Evolutionary conservation across 75 land plant genomes (phyloP).

Genomic region (Ceratopteris richardii): DNA sequence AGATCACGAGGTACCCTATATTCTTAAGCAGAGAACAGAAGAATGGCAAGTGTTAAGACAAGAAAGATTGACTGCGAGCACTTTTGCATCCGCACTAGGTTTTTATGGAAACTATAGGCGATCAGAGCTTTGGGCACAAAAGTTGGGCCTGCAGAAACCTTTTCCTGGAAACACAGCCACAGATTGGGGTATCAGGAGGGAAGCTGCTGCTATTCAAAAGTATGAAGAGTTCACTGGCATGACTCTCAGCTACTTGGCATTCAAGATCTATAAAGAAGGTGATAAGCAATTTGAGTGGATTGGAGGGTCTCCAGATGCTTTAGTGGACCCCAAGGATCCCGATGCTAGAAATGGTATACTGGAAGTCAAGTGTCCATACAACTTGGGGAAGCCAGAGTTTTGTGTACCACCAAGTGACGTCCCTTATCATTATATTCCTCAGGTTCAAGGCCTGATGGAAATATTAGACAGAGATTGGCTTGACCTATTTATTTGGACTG

Average conservation of each 20-base stretch:
- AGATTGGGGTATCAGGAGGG: constrained; percentile 70
- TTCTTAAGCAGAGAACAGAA: constrained; percentile 22
- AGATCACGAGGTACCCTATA: not conserved
- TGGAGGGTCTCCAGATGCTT: constrained; percentile 94
- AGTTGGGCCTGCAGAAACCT: constrained; percentile 27
- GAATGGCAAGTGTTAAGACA: constrained; percentile 23
- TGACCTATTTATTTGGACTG: constrained; percentile 89
- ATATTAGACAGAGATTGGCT: constrained; percentile 77
- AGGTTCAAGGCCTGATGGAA: constrained; percentile 75
- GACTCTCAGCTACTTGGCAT: constrained; percentile 57
- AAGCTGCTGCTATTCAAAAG: constrained; percentile 61
- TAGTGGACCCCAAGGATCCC: constrained; percentile 31
- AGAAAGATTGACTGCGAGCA: constrained; percentile 30
- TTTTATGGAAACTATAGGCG: constrained; percentile 20
- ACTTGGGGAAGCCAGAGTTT: constrained; percentile 73
- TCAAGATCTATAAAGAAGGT: constrained; percentile 47
- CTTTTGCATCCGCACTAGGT: constrained; percentile 27
- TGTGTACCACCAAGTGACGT: constrained; percentile 62
- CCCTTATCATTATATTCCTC: constrained; percentile 91
- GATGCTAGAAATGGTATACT: constrained; percentile 52
- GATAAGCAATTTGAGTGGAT: constrained; percentile 59
- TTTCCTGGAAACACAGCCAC: constrained; percentile 49
- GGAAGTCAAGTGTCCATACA: constrained; percentile 95
- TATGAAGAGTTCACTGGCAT: constrained; percentile 77
- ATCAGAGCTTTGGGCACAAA: constrained; percentile 28